Evolutionary conservation across 371 early-diverging fungal genomes (phyloP), one percentile per base, ranked within the genome.

Genomic region (Mortierella sp.): DNA sequence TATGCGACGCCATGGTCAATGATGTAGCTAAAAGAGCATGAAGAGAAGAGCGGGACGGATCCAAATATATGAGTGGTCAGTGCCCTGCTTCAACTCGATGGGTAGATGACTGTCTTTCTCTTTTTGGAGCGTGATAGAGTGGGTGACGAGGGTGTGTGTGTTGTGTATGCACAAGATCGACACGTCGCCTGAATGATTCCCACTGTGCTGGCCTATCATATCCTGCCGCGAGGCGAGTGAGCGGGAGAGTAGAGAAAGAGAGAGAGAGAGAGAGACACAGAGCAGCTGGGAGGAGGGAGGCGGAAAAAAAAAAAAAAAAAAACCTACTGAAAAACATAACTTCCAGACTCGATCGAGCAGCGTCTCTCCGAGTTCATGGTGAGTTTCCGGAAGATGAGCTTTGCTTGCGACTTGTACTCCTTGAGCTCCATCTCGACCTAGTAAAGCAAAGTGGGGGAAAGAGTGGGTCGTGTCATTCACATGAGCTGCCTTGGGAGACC

Each of bases 311-410:
- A 29, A 29, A 16, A n/a, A 28, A 29, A 16, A 16, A 15, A 25
- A 30, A 75, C 89, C 83, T 90, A 95, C 94, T 98, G 97, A 75
- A 98, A 94, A 37, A 89, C 88, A 77, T 91, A 93, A 56, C 84
- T 89, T 19, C 95, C 94, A 7, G 96, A 92, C 72, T 97, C 98
- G 72, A 98, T 94, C n/a, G 98, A 96, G 82, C 98, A 97, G 72
- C 94, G 85, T 60, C 89, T 93, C 81, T 97, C 98, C 25, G 97
- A 92, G 68, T 96, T 92, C 16, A 89, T 68, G 46, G 88, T 91
- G 48, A 98, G 89, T 70, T 92, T 90, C 68, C 93, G 94, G 76
- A 98, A 94, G 51, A 98, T 88, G 18, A 88, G 88, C 74, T 97
- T 98, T 4, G 97, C 97, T 81, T 97, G 96, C 51, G 90, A 89